Evolutionary conservation across 2,329 filamentous ascomycete species (phyloP), one percentile per base, ranked within the genome.

Genomic region (Ophiognomonia clavigignenti-juglandacearum): DNA sequence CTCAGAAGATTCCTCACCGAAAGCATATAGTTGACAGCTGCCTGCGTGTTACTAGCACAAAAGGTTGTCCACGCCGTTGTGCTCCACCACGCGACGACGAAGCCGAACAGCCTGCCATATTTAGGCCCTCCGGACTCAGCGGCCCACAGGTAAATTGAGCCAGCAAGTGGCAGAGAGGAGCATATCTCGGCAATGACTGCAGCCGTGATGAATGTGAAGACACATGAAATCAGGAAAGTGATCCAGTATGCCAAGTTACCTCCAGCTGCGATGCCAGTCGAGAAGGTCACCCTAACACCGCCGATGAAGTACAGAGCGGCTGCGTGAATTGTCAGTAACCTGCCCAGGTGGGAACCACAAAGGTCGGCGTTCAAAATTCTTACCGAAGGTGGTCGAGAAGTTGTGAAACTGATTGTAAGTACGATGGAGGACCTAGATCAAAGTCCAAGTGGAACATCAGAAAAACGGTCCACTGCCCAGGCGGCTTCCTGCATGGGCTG

Each of bases 41-140:
- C 64, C 49, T 76, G 73, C 0, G 72, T 75, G 53, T 76, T 76
- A 51, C 73, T 77, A 3, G 73, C 73, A 57, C 73, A 76, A 47
- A 77, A 77, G 0, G 73, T 81, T 2, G 78, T 82, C 78, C 78
- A 82, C 1, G 78, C 78, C 0, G 77, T 81, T 1, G 76, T 80
- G 55, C 73, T 77, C 78, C 78, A 82, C 78, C 77, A 82, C 0
- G 78, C 78, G n/a, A 80, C 78, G n/a, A 80, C 62, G 57, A 79
- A 80, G 16, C 77, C 77, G 45, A 80, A 69, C 0, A 81, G 63
- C 23, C 77, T 62, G n/a, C 77, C 77, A 53, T 67, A 80, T 19
- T 67, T 67, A 22, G 70, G 73, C 5, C 77, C 77, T 36, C 77
- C 77, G 16, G 77, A 67, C 54, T 80, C 77, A 34, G 77, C 77